Base-by-base conservation (phyloP, 192 early-diverging fungal genomes). In the Radiomyces spectabilis region DNA sequence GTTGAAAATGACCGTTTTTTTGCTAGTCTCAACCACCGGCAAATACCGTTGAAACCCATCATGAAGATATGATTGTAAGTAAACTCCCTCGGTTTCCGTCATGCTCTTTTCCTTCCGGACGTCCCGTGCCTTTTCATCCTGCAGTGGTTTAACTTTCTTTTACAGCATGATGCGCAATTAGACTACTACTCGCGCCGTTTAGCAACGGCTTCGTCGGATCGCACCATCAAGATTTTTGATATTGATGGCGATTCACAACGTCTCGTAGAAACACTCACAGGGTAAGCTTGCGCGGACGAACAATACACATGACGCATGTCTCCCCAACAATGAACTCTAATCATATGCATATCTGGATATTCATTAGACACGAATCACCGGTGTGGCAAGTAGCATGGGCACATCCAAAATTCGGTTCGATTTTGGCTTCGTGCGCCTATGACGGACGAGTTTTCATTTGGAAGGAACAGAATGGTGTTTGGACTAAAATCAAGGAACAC, bases 381-480 rank as follows among this genome's bases (percentile, higher is more conserved):
- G 95, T 99, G n/a, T 99, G 97, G 97, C 94, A 95, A 65, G 88
- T 99, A 19, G 78, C 93, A 15, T 99, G 97, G 97, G 94, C 95
- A 12, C 97, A 99, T 63, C 97, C 97, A 35, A 95, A 95, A 69
- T 99, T 90, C 74, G 95, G 95, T 42, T 87, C 75, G 60, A 86
- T 99, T 37, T 74, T 99, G 18, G 97, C 97, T 13, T 95, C 93
- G 21, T 96, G 93, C 69, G 90, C 92, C 16, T 97, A 97, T 66
- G 97, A 99, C 61, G 81, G 85, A n/a, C 85, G 86, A 35, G 95
- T 97, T 31, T 80, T 92, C 59, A 88, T 99, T 51, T 99, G 94
- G 93, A 92, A 90, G 57, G 96, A 97, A 65, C 85, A 81, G 19
- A 82, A 86, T 42, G 90, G 87, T 55, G 55, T 54, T 13, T 95